Conservation (phyloP, 148 eudicot species). For the Rhododendron henanense region DNA sequence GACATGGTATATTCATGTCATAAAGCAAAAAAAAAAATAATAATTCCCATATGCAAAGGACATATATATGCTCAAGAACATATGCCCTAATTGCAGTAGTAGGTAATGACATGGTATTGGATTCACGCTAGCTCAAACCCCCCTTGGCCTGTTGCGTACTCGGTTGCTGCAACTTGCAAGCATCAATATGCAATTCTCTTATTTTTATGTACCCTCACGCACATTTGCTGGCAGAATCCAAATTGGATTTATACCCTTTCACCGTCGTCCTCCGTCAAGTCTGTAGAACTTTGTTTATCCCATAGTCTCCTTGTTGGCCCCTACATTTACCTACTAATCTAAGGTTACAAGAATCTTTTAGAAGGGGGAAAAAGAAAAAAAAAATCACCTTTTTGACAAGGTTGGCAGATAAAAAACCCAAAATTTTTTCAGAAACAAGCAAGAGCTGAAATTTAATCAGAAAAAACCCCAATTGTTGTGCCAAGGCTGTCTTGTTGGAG, state of each 20-base stretch:
- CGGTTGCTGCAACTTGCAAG: slow-evolving; percentile 29
- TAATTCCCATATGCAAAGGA: not conserved
- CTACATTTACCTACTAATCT: not conserved
- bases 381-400: too few species aligned
- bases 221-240: not conserved
- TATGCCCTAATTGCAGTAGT: not conserved
- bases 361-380: too few species aligned
- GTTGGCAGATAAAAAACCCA: too few species aligned
- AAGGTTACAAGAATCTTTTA: not conserved
- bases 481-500: not conserved
- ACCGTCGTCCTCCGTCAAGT: not conserved
- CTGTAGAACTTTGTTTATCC: not conserved
- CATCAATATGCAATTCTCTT: not conserved
- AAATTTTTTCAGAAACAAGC: too few species aligned
- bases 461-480: not conserved
- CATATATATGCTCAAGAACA: not conserved
- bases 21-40: not conserved
- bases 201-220: not conserved
- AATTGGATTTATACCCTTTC: not conserved
- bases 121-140: not conserved
- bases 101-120: not conserved
- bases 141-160: not conserved
- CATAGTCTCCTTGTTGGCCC: not conserved
- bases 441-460: too few species aligned
- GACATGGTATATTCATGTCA: not conserved